Percentiles rank a stretch among this genome's conserved stretches.
Conservation (phyloP, 306 rosid species). For the Inga oerstediana region DNA sequence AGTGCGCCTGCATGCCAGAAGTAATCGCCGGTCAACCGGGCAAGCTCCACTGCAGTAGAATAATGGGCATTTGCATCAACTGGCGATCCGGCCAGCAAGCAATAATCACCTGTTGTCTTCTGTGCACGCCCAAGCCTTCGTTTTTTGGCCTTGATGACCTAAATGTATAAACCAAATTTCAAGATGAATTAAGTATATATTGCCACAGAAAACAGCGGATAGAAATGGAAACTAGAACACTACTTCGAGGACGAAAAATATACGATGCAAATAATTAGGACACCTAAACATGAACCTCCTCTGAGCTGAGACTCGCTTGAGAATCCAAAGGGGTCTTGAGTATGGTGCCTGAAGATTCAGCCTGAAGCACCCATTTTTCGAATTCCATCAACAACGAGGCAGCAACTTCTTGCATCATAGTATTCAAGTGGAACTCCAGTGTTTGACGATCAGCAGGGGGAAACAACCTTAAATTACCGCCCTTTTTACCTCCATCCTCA, state of each 20-base stretch:
- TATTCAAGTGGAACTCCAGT: slow-evolving; percentile 82
- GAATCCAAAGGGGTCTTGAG: slow-evolving; percentile 98
- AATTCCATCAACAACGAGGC: slow-evolving; percentile 90
- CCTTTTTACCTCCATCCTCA: slow-evolving; percentile 83
- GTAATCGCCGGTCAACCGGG: slow-evolving; percentile 87
- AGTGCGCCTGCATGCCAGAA: slow-evolving; percentile 97
- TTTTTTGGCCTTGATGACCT: slow-evolving; percentile 97
- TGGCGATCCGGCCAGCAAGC: slow-evolving; percentile 94
- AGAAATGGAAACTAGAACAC: slow-evolving; percentile 18
- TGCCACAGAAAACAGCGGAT: not conserved
- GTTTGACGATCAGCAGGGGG: slow-evolving; percentile 91
- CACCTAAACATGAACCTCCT: slow-evolving; percentile 99
- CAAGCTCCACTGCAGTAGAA: slow-evolving; percentile 83
- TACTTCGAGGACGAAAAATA: not conserved
- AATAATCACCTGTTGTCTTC: slow-evolving; percentile 96
- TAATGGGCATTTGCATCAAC: slow-evolving; percentile 98
- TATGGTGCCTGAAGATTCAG: slow-evolving; percentile 93
- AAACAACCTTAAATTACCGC: slow-evolving; percentile 79
- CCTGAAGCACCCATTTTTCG: slow-evolving; percentile 98
- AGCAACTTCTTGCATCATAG: slow-evolving; percentile 98
- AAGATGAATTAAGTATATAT: slow-evolving; percentile 32
- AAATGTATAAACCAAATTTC: slow-evolving; percentile 34
- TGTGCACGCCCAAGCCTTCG: slow-evolving; percentile 98
- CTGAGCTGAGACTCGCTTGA: slow-evolving; percentile 99
- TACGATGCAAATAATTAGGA: slow-evolving; percentile 52